A percentile compares a stretch with the other conserved stretches of the same genome.
These are phyloP conservation scores for Pythium guiyangense DNA, from an alignment of 352 stramenopile genomes.

Conservation along the genomic window DNA sequence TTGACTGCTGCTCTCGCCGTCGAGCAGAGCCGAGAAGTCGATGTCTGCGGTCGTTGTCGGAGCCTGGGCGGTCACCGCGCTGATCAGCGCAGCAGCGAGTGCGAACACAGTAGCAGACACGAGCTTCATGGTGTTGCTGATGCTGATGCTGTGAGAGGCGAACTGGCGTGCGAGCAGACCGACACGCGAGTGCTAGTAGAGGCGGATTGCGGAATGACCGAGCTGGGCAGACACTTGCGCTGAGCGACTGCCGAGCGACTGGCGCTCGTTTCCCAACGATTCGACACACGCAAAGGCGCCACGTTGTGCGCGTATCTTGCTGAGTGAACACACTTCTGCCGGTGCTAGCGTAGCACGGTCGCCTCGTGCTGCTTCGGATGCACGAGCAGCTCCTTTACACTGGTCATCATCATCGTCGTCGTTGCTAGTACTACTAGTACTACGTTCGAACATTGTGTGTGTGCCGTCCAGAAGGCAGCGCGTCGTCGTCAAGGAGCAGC, in stretches of 20 bases:
- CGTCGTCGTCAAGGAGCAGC: no score
- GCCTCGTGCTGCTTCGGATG: no score
- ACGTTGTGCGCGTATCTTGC: neutral
- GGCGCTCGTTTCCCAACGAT: neutral
- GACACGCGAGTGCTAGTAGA: neutral
- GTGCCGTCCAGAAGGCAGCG: no score
- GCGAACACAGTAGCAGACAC: neutral
- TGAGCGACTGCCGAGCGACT: neutral
- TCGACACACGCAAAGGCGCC: neutral
- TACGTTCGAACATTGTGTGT: no score
- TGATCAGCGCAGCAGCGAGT: neutral
- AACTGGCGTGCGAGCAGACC: neutral
- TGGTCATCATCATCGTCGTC: no score
- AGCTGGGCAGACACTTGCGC: neutral
- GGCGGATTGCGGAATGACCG: neutral
- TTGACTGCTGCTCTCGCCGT: neutral
- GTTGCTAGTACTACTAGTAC: no score
- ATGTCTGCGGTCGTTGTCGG: neutral
- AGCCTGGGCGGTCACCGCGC: neutral
- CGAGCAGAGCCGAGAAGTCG: neutral
- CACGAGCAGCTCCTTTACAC: no score
- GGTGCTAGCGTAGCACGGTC: neutral
- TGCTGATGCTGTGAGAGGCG: neutral
- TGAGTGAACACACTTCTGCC: neutral
- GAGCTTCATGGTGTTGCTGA: constrained; percentile 1